Evolutionary conservation across 2,329 filamentous ascomycete genomes (phyloP).

Genomic region (Cladobotryum mycophilum): DNA sequence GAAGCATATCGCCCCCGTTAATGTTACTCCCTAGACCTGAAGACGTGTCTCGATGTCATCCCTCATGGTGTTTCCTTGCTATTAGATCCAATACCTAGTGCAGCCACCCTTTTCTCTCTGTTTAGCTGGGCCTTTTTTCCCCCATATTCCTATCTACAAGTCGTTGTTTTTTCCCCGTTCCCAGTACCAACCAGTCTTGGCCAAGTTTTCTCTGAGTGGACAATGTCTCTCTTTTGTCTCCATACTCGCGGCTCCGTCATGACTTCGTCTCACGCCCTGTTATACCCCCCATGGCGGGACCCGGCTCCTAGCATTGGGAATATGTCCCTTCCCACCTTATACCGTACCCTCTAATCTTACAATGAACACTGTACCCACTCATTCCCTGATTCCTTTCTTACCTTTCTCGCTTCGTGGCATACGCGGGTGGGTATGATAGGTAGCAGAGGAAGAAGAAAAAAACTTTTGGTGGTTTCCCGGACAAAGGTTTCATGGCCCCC

Average conservation of each 20-base stretch:
- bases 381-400: not conserved
- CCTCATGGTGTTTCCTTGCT: conserved; percentile 16
- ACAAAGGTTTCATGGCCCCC: conserved; percentile 3
- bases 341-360: conserved; percentile 7
- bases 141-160: not conserved
- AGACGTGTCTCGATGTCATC: conserved; percentile 10
- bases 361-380: conserved; percentile 5
- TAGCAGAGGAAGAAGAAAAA: not conserved
- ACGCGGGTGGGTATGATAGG: conserved; percentile 1
- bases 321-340: conserved; percentile 5
- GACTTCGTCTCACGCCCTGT: conserved; percentile 5
- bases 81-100: conserved; percentile 22
- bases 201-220: conserved; percentile 14
- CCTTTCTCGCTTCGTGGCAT: conserved; percentile 5
- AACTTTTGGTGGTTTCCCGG: conserved; percentile 5
- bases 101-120: conserved; percentile 21
- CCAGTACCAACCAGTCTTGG: conserved; percentile 21
- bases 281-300: not conserved
- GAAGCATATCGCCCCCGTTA: not conserved
- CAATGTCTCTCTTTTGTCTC: conserved; percentile 2
- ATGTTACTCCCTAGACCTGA: conserved; percentile 3
- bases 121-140: no score
- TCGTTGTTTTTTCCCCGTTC: conserved; percentile 14
- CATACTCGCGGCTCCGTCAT: conserved; percentile 10
- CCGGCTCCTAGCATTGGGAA: not conserved